phyloP scores from a whole-genome alignment of 257 asterid species.

The Jacaranda copaia region DNA sequence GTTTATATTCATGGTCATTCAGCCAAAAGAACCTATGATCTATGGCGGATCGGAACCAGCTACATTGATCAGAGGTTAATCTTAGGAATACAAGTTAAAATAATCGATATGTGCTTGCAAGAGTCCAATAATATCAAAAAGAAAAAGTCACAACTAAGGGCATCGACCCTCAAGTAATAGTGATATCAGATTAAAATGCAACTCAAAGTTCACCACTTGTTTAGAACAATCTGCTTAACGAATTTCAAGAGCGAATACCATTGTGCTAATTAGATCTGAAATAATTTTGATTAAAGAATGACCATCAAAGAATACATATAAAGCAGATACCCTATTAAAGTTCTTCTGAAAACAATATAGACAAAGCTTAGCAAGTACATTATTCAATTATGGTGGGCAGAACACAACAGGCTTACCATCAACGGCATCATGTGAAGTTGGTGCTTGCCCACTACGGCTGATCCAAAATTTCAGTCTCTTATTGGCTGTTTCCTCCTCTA shows the following conservation, averaged over 20 bases:
- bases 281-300: background rate
- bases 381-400: background rate
- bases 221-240: constrained; percentile 20
- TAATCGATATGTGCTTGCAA: background rate
- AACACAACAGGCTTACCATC: constrained; percentile 61
- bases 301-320: background rate
- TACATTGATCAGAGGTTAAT: background rate
- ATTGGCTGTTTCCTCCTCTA: constrained; percentile 80
- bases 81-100: too few relatives aligned
- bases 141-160: background rate
- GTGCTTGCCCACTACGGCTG: constrained; percentile 82
- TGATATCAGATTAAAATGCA: background rate
- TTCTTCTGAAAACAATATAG: background rate
- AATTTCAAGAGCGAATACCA: background rate
- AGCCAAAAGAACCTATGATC: constrained; percentile 10
- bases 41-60: background rate
- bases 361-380: background rate
- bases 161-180: background rate
- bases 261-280: background rate
- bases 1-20: background rate
- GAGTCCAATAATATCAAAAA: background rate
- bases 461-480: constrained; percentile 85
- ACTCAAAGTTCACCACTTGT: background rate
- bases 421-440: constrained; percentile 88
- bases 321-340: background rate